Evolutionary conservation across 2,329 filamentous ascomycete species (phyloP).

Genomic region (Zymoseptoria brevis): DNA sequence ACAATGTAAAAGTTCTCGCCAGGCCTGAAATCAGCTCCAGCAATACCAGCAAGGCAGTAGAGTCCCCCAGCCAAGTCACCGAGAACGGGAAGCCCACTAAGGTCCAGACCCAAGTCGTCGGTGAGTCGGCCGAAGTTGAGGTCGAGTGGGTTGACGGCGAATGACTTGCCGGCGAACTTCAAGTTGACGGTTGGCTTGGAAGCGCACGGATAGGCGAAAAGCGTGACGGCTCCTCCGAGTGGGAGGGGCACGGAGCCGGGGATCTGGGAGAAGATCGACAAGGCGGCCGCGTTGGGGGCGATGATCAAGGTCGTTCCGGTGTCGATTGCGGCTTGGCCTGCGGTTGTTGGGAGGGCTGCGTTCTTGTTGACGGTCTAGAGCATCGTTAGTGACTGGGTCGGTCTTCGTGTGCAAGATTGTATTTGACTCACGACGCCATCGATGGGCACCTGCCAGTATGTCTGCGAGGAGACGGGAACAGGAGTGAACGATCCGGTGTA

Average conservation of each 20-base stretch:
- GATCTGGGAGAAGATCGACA: conserved; percentile 28
- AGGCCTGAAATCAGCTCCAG: conserved; percentile 15
- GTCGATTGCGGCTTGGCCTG: conserved; percentile 21
- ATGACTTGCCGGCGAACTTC: conserved; percentile 22
- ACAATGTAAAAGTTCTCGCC: conserved; percentile 17
- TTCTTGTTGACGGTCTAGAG: conserved; percentile 8
- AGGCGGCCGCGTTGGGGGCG: conserved; percentile 24
- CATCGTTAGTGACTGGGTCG: neutral
- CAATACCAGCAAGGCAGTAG: conserved; percentile 16
- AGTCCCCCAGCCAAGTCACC: conserved; percentile 6
- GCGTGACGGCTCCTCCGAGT: conserved; percentile 16
- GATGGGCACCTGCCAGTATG: conserved; percentile 25
- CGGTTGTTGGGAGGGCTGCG: conserved; percentile 6
- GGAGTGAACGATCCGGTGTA: conserved; percentile 20
- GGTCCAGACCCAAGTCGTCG: conserved; percentile 8
- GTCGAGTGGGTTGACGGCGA: conserved; percentile 19
- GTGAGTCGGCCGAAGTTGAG: conserved; percentile 17
- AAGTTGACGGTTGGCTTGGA: conserved; percentile 21
- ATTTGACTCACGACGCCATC: conserved; percentile 10
- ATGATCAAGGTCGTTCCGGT: conserved; percentile 29
- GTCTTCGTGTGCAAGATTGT: neutral
- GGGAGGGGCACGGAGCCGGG: conserved; percentile 27
- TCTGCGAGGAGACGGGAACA: conserved; percentile 19
- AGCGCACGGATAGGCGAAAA: conserved; percentile 28
- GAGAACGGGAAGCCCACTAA: conserved; percentile 1